Base-by-base conservation (phyloP, 257 asterid genomes). In the Ilex asprella region DNA sequence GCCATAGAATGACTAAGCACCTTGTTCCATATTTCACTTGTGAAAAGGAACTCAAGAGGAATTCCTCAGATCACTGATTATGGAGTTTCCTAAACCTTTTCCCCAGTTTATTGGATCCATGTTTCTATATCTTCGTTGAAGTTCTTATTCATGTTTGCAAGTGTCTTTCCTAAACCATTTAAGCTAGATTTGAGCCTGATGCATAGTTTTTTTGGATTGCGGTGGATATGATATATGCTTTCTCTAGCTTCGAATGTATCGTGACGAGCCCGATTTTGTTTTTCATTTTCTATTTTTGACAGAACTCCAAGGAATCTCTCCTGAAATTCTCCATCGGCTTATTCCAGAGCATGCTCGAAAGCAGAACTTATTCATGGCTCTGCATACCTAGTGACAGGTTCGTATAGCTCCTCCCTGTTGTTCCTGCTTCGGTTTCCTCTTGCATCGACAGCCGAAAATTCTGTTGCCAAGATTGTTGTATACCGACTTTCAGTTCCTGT, bases 311-410 rank as follows among this genome's bases (percentile, higher is more conserved):
- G 86, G 94, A 56, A 76, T 91, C 56, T 89, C 95, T 65, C 70
- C 83, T 10, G 96, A 88, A n/a, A 88, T 88, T 32, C 70, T 86
- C 70, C 84, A 82, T 55, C 95, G 96, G 39, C 96, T 91, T 65
- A 79, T 91, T 67, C 98, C 98, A 11, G 98, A 88, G 80, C 96
- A 91, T 69, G 98, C 98, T 31, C 84, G 94, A 78, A 84, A 88
- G 84, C 96, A 91, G 82, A 91, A 86, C 81, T 77, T 84, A 78
- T 91, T 91, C 82, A 88, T 91, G 98, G 98, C 98, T 56, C 86
- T 91, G 72, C 88, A 89, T 72, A 73, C 96, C 16, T 88, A 81
- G 71, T 61, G 58, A 15, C 70, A 35, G 53, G 35, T 57, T 46
- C 44, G 53, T 44, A 50, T 57, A 51, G 64, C 70, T 58, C 27